Percentiles rank a stretch among this genome's conserved stretches.
These are phyloP conservation scores for Kandelia obovata DNA, from an alignment of 345 rosid genomes.

Conservation along the genomic window DNA sequence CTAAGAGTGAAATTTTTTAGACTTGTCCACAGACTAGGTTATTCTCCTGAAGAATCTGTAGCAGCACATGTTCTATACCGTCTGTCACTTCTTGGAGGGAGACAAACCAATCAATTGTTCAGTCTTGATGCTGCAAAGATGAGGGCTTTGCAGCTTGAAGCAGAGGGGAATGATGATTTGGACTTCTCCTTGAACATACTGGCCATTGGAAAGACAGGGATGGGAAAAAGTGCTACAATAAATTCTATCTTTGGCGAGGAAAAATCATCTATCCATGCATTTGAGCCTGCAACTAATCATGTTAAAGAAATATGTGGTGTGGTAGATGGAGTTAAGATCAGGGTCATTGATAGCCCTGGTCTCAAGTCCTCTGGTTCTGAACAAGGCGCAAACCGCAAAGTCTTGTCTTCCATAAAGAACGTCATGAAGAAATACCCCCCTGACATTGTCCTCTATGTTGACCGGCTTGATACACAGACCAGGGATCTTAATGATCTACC, in stretches of 20 bases:
- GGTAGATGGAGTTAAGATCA: constrained; percentile 66
- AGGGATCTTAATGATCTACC: constrained; percentile 89
- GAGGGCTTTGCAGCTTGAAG: constrained; percentile 68
- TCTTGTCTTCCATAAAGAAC: constrained; percentile 61
- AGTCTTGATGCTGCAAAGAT: constrained; percentile 80
- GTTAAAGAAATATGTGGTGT: constrained; percentile 66
- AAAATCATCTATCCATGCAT: constrained; percentile 64
- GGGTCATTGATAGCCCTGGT: constrained; percentile 78
- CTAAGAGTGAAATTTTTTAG: constrained; percentile 77
- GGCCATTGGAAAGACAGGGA: constrained; percentile 89
- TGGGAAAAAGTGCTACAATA: constrained; percentile 91
- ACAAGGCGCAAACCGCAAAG: constrained; percentile 59
- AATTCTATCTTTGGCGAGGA: constrained; percentile 83
- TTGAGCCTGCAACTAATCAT: constrained; percentile 64
- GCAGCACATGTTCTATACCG: constrained; percentile 83
- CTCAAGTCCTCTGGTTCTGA: constrained; percentile 77
- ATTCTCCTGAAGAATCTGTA: constrained; percentile 71
- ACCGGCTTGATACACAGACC: constrained; percentile 75
- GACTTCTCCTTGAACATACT: constrained; percentile 68
- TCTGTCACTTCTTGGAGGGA: constrained; percentile 68
- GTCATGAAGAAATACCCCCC: constrained; percentile 68
- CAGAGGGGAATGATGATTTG: constrained; percentile 56
- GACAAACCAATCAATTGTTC: constrained; percentile 62
- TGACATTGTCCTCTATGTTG: constrained; percentile 84
- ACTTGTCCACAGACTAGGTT: constrained; percentile 75